Conservation (phyloP, 1,284 basidiomycete species). For the Mycena citricolor region DNA sequence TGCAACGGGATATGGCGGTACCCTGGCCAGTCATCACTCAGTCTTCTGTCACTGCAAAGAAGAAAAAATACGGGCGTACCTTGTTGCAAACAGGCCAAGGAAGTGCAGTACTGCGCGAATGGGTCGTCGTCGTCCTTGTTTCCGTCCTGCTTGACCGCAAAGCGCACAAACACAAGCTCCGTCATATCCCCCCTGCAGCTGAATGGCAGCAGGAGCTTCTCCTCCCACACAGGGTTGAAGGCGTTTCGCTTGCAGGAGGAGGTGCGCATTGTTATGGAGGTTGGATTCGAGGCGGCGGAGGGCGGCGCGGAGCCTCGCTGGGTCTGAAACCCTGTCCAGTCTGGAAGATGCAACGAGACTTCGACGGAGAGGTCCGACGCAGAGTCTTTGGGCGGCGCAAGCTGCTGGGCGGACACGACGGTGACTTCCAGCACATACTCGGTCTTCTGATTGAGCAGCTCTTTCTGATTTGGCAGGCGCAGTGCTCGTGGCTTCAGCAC, state of each 20-base stretch:
- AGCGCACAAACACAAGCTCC: conserved; percentile 78
- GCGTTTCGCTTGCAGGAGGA: conserved; percentile 74
- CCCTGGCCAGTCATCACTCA: conserved; percentile 46
- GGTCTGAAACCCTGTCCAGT: conserved; percentile 73
- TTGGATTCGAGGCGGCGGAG: conserved; percentile 27
- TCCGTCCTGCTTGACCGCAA: conserved; percentile 66
- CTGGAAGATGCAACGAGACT: conserved; percentile 33
- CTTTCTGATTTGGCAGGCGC: conserved; percentile 60
- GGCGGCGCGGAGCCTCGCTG: conserved; percentile 31
- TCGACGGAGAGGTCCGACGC: conserved; percentile 34
- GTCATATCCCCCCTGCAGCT: conserved; percentile 71
- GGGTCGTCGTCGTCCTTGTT: conserved; percentile 53
- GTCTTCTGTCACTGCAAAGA: too few relatives aligned
- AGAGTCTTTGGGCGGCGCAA: conserved; percentile 66
- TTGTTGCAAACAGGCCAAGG: conserved; percentile 62
- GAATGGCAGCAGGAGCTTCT: conserved; percentile 65
- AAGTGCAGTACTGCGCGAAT: conserved; percentile 68
- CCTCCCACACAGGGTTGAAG: conserved; percentile 85
- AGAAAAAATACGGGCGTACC: conserved; percentile 47
- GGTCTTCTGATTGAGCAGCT: conserved; percentile 54
- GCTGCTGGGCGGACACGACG: conserved; percentile 89
- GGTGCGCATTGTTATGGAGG: conserved; percentile 50
- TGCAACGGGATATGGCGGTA: conserved; percentile 88
- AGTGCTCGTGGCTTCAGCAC: conserved; percentile 88
- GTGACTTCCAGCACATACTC: conserved; percentile 65